A percentile compares a stretch with the other conserved stretches of the same genome.
phyloP scores from a whole-genome alignment of 2,329 filamentous ascomycete genomes.

The Didymella sp. region DNA sequence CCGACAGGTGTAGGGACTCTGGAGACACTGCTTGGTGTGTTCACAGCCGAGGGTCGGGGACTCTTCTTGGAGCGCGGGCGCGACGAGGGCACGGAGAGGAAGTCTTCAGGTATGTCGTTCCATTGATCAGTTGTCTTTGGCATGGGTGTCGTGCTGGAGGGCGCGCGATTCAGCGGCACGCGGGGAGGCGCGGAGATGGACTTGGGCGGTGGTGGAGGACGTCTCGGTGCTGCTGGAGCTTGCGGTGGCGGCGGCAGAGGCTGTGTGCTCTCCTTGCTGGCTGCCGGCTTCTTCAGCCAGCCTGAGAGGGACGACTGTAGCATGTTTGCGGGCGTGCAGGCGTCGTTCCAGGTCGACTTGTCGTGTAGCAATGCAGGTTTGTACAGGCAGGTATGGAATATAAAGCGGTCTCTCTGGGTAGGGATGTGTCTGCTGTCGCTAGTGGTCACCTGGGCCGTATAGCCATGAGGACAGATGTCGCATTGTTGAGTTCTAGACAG shows the following conservation, averaged over 20 bases:
- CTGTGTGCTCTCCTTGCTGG: constrained; percentile 36
- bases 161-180: constrained; percentile 19
- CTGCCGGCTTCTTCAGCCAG: constrained; percentile 57
- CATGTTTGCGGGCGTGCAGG: constrained; percentile 37
- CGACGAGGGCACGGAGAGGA: constrained; percentile 34
- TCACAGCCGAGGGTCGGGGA: constrained; percentile 29
- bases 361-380: neutral
- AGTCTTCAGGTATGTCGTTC: constrained; percentile 41
- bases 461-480: constrained; percentile 15
- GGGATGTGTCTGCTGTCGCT: neutral
- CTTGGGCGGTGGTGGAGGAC: constrained; percentile 32
- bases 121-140: constrained; percentile 34
- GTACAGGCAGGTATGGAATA: no score
- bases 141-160: constrained; percentile 23
- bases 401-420: neutral
- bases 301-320: constrained; percentile 56
- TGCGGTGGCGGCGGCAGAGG: constrained; percentile 15
- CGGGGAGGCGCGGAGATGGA: constrained; percentile 28
- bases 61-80: constrained; percentile 36
- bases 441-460: constrained; percentile 2
- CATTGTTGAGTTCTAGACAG: constrained; percentile 24
- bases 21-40: constrained; percentile 27
- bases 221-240: constrained; percentile 7
- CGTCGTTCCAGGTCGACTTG: neutral
- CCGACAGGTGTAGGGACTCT: constrained; percentile 26